Percentiles rank a stretch among this genome's conserved stretches.
phyloP scores from a whole-genome alignment of 768 basidiomycete species.

The Lactifluus hygrophoroides region DNA sequence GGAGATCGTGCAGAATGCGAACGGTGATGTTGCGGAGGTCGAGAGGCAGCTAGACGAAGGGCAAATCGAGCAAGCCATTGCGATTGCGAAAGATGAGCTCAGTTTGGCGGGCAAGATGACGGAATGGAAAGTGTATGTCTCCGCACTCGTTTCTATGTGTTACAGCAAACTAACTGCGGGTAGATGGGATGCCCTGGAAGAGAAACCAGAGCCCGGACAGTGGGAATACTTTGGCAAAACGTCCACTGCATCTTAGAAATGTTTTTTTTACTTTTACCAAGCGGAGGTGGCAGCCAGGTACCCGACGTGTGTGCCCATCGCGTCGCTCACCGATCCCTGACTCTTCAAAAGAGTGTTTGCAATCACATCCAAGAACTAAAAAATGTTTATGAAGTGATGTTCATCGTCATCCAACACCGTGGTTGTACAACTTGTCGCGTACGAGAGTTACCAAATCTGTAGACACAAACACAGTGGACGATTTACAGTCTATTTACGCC shows the following conservation, averaged over 20 bases:
- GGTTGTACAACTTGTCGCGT: neutral
- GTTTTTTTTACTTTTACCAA: neutral
- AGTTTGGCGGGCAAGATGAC: slow-evolving; percentile 70
- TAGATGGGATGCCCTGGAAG: slow-evolving; percentile 82
- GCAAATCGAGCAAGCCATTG: slow-evolving; percentile 78
- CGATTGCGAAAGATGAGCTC: slow-evolving; percentile 77
- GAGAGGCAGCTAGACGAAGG: slow-evolving; percentile 78
- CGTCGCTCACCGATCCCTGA: neutral
- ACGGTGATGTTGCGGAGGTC: slow-evolving; percentile 53
- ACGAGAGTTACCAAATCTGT: slow-evolving; percentile 1
- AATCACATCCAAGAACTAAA: neutral
- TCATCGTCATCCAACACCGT: neutral
- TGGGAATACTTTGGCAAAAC: slow-evolving; percentile 76
- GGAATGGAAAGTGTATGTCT: slow-evolving; percentile 95
- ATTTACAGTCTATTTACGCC: slow-evolving; percentile 18
- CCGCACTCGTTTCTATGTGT: neutral
- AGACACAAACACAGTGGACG: slow-evolving; percentile 5
- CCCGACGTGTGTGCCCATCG: neutral
- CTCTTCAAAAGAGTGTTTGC: neutral
- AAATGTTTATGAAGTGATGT: neutral
- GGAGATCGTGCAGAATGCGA: slow-evolving; percentile 57
- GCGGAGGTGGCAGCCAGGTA: neutral
- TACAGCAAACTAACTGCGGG: neutral
- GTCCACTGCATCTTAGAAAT: slow-evolving; percentile 33
- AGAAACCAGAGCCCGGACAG: slow-evolving; percentile 72